These are phyloP conservation scores for Dalechampia spathulata DNA, from an alignment of 441 rosid genomes.

Conservation along the genomic window DNA sequence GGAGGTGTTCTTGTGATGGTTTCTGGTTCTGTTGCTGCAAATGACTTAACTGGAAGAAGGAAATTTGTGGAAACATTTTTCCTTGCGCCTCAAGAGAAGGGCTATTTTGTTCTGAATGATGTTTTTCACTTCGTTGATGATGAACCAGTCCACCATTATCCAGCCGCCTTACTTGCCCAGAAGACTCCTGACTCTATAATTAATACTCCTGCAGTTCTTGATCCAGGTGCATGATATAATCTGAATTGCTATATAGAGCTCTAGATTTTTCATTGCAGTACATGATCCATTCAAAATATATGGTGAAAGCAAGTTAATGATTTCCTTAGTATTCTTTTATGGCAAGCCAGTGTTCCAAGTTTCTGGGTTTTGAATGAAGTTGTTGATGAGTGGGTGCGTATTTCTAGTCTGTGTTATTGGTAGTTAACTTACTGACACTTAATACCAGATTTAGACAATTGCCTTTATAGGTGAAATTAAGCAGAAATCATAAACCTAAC, in stretches of 20 bases:
- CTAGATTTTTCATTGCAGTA: neutral
- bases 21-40: constrained; percentile 63
- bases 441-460: too few species aligned
- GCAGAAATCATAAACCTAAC: too few species aligned
- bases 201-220: constrained; percentile 27
- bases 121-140: constrained; percentile 70
- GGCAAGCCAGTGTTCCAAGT: neutral
- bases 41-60: constrained; percentile 51
- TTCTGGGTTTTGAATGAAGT: neutral
- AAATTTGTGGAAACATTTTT: constrained; percentile 86
- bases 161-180: constrained; percentile 36
- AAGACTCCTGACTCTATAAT: constrained; percentile 33
- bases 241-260: neutral
- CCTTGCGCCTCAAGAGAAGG: constrained; percentile 91
- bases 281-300: neutral
- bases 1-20: constrained; percentile 84
- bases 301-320: neutral
- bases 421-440: too few species aligned
- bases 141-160: constrained; percentile 44
- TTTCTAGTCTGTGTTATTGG: too few species aligned
- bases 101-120: constrained; percentile 87
- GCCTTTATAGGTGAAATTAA: too few species aligned
- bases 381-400: too few species aligned
- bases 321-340: neutral
- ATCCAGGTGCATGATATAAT: constrained; percentile 35